Conservation (phyloP, 768 basidiomycete genomes). For the Psilocybe cyanescens region DNA sequence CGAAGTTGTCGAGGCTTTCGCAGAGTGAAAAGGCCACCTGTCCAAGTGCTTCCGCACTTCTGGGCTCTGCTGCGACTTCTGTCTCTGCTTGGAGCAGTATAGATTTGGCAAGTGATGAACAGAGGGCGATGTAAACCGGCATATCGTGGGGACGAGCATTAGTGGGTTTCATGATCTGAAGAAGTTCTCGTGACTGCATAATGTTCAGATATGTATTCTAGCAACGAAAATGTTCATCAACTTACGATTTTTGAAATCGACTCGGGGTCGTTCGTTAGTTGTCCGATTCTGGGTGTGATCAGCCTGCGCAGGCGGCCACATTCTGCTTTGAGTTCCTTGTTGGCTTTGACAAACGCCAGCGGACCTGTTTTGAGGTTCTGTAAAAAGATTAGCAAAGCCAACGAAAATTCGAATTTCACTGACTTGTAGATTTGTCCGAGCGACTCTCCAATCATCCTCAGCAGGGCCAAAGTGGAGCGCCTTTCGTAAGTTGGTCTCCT, state of each 20-base stretch:
- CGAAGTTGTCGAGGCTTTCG: slow-evolving; percentile 58
- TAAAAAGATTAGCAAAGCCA: background rate
- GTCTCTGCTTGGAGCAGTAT: slow-evolving; percentile 92
- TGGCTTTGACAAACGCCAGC: slow-evolving; percentile 65
- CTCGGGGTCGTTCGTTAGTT: slow-evolving; percentile 72
- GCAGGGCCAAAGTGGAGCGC: slow-evolving; percentile 55
- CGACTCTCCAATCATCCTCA: slow-evolving; percentile 67
- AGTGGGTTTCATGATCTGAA: slow-evolving; percentile 37
- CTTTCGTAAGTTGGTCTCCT: slow-evolving; percentile 40
- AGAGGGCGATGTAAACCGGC: slow-evolving; percentile 70
- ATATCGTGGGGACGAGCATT: slow-evolving; percentile 31
- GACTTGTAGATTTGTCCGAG: slow-evolving; percentile 59
- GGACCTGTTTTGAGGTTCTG: slow-evolving; percentile 68
- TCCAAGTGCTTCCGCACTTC: slow-evolving; percentile 83
- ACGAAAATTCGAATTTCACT: slow-evolving; percentile 14
- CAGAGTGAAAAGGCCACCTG: slow-evolving; percentile 76
- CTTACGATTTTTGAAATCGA: slow-evolving; percentile 70
- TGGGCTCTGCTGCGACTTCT: slow-evolving; percentile 88
- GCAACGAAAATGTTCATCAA: slow-evolving; percentile 17
- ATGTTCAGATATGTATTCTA: slow-evolving; percentile 4
- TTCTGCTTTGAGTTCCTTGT: slow-evolving; percentile 54
- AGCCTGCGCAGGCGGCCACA: slow-evolving; percentile 75
- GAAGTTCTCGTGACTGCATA: slow-evolving; percentile 41
- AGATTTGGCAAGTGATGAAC: slow-evolving; percentile 88
- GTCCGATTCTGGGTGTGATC: slow-evolving; percentile 88